These are phyloP conservation scores for Cladosporium sp. DNA, from an alignment of 2,329 filamentous ascomycete species.

Conservation along the genomic window DNA sequence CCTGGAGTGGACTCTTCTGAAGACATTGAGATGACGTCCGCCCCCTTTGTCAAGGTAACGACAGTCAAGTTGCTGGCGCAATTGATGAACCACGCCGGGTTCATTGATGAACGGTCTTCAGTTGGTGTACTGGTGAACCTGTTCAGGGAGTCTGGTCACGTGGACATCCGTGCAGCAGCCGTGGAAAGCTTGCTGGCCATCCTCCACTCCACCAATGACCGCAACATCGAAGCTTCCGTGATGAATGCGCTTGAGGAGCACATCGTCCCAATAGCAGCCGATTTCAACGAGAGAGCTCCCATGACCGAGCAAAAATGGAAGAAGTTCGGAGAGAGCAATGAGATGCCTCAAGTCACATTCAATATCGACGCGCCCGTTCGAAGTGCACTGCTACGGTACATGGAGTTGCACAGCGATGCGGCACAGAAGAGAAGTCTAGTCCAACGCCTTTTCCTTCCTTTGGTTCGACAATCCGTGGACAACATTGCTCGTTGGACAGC, in stretches of 20 bases:
- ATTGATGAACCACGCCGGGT: conserved; percentile 29
- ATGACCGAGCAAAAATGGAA: conserved; percentile 30
- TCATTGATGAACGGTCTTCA: conserved; percentile 27
- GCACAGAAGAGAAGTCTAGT: conserved; percentile 9
- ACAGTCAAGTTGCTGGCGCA: conserved; percentile 39
- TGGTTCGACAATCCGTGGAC: conserved; percentile 11
- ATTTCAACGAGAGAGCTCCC: conserved; percentile 30
- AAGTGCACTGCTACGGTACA: conserved; percentile 8
- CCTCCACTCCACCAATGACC: conserved; percentile 14
- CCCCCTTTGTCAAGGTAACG: conserved; percentile 33
- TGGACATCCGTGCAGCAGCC: conserved; percentile 33
- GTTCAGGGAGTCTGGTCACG: conserved; percentile 28
- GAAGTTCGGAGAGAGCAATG: conserved; percentile 17
- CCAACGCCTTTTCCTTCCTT: conserved; percentile 14
- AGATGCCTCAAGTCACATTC: conserved; percentile 16
- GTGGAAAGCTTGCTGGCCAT: conserved; percentile 31
- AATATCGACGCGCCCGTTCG: background rate
- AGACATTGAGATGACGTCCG: conserved; percentile 5
- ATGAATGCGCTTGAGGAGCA: conserved; percentile 24
- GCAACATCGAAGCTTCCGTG: conserved; percentile 13
- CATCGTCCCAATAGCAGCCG: conserved; percentile 30
- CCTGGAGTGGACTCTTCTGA: background rate
- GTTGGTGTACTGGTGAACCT: conserved; percentile 29
- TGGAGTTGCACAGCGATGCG: background rate
- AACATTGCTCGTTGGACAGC: conserved; percentile 17